Evolutionary conservation across 352 stramenopile genomes (phyloP).

Genomic region (Pythium apleroticum): DNA sequence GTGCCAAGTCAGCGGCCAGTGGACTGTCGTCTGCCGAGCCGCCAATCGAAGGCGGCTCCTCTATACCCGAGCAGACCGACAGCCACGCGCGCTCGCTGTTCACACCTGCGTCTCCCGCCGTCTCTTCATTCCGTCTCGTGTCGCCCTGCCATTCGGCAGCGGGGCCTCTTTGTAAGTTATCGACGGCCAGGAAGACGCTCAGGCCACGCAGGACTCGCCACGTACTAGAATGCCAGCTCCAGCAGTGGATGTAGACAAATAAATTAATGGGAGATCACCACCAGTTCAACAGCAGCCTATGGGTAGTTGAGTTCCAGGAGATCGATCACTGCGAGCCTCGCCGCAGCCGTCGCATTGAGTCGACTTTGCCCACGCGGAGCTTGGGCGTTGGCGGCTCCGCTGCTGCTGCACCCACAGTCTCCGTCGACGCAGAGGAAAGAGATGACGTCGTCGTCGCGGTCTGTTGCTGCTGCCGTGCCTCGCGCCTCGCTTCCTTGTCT

Average conservation of each 20-base stretch:
- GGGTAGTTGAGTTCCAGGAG: too few species aligned
- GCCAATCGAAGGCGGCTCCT: slow-evolving; percentile 13
- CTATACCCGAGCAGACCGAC: neutral
- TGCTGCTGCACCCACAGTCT: neutral
- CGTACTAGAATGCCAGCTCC: neutral
- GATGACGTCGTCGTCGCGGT: neutral
- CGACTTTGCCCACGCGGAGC: slow-evolving; percentile 37
- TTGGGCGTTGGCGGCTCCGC: slow-evolving; percentile 8
- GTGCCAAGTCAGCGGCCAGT: neutral
- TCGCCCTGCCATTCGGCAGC: slow-evolving; percentile 11
- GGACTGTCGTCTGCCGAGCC: neutral
- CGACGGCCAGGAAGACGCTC: neutral
- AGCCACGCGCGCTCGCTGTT: neutral
- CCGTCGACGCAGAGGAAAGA: neutral
- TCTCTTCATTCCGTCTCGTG: neutral
- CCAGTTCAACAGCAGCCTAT: neutral
- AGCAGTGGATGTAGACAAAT: slow-evolving; percentile 27
- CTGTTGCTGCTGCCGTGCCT: neutral
- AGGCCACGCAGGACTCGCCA: neutral
- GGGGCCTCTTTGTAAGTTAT: slow-evolving; percentile 12
- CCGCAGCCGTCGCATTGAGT: slow-evolving; percentile 37
- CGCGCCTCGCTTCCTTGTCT: slow-evolving; percentile 15
- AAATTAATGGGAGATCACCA: slow-evolving; percentile 22
- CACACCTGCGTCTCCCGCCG: neutral
- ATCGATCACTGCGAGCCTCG: slow-evolving; percentile 25